Evolutionary conservation across 148 eudicot species (phyloP), one percentile per base, ranked within the genome.

Genomic region (Simmondsia chinensis): DNA sequence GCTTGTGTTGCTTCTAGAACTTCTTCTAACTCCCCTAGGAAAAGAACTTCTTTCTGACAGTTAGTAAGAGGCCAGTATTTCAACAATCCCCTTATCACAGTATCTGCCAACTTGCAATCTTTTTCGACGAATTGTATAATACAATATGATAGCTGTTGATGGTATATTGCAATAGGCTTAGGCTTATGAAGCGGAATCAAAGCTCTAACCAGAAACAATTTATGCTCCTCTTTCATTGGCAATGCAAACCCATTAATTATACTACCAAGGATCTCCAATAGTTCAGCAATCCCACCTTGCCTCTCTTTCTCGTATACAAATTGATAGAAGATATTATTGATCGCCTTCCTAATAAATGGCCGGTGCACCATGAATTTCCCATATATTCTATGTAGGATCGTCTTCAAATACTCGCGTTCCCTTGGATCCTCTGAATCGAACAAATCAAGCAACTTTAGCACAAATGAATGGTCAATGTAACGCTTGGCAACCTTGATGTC

Each of bases 401-500:
- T 61, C 31, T 61, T 61, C 24, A 61, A 17, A 54, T 61, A 61
- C 33, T 61, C 60, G 21, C 67, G 54, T 46, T 61, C 67, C 26
- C 67, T 28, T 27, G 52, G 52, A 27, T 61, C 67, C 60, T 61
- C 67, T 0, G 67, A 61, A 61, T 61, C 67, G 46, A 61, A 61
- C 60, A 61, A 37, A 31, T 61, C 60, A 28, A 61, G 52, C 38
- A 61, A 31, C 43, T 61, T 61, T 20, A 61, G 33, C 40, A 61
- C 60, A 33, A 61, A 61, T 0, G 54, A 53, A 45, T 61, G 67
- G 29, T 61, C 60, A 27, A 61, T 35, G 33, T 37, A 61, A 9
- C 67, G 51, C 52, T 61, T 61, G 31, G 67, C 67, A 15, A 61
- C 46, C 35, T 61, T 61, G 9, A 60, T 38, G 32, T 54, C 67